Evolutionary conservation across 2,329 filamentous ascomycete species (phyloP), one percentile per base, ranked within the genome.

Genomic region (Claviceps cyperi): DNA sequence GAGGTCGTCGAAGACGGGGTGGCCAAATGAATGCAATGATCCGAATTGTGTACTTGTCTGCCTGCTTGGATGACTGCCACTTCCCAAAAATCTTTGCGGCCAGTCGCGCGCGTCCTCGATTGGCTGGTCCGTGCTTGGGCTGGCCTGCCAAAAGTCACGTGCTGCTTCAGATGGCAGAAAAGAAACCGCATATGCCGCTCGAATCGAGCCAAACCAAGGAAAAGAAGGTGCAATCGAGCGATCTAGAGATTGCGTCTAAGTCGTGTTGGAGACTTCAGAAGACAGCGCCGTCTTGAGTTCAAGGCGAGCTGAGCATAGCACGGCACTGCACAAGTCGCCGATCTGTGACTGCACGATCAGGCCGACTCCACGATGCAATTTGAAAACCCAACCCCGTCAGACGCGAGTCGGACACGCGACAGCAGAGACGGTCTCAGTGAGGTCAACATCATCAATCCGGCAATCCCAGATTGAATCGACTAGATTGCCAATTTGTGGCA

Each of bases 21-120:
- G 50, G 28, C 52, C 39, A 49, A 48, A 24, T 47, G 47, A 35
- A 48, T 46, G 45, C 52, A 51, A 48, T 52, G 50, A 48, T 46
- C 56, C 51, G 52, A 48, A 48, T 46, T 48, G 47, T 53, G 51
- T 19, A 22, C 39, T 17, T 43, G 41, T 28, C 15, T 19, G 22
- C 15, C 22, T 43, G 17, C 8, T 36, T 43, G 45, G 19, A 44
- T 46, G 40, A 48, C 40, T 48, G 43, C 32, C 44, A 17, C 40
- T 35, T 28, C 19, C 51, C 45, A 52, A 52, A 52, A 52, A 50
- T 50, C 48, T 50, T 17, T 52, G 48, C 49, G 19, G 35, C 45
- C 21, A 50, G 44, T 44, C 36, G 44, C 39, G 51, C 44, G 39
- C 37, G 43, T 35, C 28, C 11, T 35, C 38, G 17, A 22, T 38